These are phyloP conservation scores for Suillus decipiens DNA, from an alignment of 768 basidiomycete species.

Conservation along the genomic window DNA sequence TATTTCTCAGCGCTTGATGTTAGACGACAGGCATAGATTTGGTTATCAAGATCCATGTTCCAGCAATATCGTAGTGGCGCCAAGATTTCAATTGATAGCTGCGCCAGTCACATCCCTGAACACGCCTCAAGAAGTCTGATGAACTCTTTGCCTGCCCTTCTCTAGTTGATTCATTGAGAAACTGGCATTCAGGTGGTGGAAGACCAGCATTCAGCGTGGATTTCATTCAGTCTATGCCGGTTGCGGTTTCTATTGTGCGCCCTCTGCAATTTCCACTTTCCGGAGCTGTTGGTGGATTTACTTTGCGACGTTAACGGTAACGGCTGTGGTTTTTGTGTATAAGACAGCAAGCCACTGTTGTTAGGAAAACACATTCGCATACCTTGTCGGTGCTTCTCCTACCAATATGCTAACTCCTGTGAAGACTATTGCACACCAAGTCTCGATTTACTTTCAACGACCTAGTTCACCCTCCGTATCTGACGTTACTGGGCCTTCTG, in stretches of 20 bases:
- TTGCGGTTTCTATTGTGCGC: background rate
- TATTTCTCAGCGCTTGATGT: background rate
- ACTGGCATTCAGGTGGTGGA: background rate
- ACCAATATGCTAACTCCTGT: background rate
- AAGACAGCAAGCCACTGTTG: background rate
- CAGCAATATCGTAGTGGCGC: background rate
- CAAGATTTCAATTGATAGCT: background rate
- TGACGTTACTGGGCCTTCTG: background rate
- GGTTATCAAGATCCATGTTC: background rate
- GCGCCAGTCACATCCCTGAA: background rate
- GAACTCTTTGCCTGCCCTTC: background rate
- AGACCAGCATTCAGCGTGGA: background rate
- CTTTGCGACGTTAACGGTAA: background rate
- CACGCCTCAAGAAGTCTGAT: slow-evolving; percentile 3
- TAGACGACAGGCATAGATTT: background rate
- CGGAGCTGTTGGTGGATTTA: too few relatives aligned
- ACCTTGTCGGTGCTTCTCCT: too few relatives aligned
- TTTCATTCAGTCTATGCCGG: background rate
- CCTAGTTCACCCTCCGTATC: background rate
- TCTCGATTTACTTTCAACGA: background rate
- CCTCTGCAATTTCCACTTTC: background rate
- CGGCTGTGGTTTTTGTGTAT: background rate
- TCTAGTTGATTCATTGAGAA: background rate
- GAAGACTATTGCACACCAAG: background rate
- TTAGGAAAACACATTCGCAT: background rate